These are phyloP conservation scores for Aspergillus hortae DNA, from an alignment of 2,329 filamentous ascomycete species.

Conservation along the genomic window DNA sequence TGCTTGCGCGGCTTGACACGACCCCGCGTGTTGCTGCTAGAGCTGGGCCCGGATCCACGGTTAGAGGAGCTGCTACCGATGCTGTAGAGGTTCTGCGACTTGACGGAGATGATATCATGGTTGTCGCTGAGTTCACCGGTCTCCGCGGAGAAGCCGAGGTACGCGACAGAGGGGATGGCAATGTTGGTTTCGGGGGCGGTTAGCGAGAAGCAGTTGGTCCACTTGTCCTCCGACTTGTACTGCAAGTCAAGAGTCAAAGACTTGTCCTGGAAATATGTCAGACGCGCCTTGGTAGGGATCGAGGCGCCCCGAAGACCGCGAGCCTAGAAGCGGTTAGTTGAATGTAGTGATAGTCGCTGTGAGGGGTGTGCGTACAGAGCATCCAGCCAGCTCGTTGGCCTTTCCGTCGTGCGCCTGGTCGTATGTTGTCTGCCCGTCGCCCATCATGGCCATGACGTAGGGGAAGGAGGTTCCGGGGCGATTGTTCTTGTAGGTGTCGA, in stretches of 20 bases:
- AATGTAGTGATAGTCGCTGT: too few species aligned
- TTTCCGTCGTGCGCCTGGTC: constrained; percentile 95
- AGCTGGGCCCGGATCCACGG: constrained; percentile 3
- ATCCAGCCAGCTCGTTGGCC: constrained; percentile 85
- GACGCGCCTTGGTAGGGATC: constrained; percentile 75
- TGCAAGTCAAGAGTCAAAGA: constrained; percentile 84
- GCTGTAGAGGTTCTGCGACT: constrained; percentile 84
- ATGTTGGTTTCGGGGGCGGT: constrained; percentile 59
- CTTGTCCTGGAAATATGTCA: constrained; percentile 98
- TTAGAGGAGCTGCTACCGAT: constrained; percentile 21
- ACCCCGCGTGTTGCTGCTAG: constrained; percentile 19
- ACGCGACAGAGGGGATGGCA: constrained; percentile 70
- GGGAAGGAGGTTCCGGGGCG: constrained; percentile 92
- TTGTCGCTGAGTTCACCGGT: constrained; percentile 96
- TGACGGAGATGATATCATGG: constrained; percentile 89
- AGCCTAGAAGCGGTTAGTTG: constrained; percentile 47
- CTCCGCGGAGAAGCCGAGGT: constrained; percentile 66
- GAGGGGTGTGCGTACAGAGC: constrained; percentile 58
- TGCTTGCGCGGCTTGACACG: constrained; percentile 21
- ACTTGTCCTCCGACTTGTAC: constrained; percentile 87
- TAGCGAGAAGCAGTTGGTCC: constrained; percentile 82
- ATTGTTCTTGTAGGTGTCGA: constrained; percentile 99
- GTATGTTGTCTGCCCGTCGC: constrained; percentile 83
- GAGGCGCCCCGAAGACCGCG: constrained; percentile 79
- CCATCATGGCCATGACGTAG: constrained; percentile 97